A percentile compares a stretch with the other conserved stretches of the same genome.
phyloP scores from a whole-genome alignment of 2,329 filamentous ascomycete genomes.

The Kalmusia sp. region DNA sequence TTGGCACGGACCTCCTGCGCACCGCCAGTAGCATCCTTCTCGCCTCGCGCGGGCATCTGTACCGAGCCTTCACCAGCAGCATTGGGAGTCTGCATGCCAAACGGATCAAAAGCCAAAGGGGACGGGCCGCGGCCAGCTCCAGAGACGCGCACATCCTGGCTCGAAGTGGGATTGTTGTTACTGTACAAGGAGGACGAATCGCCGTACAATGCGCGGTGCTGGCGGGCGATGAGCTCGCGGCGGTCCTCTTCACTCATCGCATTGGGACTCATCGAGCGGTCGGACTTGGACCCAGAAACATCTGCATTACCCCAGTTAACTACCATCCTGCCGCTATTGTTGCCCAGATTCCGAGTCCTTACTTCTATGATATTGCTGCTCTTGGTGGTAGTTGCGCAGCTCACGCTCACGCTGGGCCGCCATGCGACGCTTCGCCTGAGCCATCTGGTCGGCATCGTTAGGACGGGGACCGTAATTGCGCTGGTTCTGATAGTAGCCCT shows the following conservation, averaged over 20 bases:
- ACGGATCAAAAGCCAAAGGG: conserved; percentile 79
- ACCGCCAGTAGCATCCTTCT: conserved; percentile 52
- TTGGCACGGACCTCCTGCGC: conserved; percentile 74
- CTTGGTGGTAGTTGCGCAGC: conserved; percentile 99
- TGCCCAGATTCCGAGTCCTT: conserved; percentile 80
- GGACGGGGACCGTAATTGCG: conserved; percentile 81
- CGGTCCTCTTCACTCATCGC: conserved; percentile 95
- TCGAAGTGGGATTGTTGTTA: conserved; percentile 68
- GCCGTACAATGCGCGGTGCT: conserved; percentile 93
- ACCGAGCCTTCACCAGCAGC: conserved; percentile 59
- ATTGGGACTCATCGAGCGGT: conserved; percentile 83
- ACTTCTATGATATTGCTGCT: conserved; percentile 99
- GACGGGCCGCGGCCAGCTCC: conserved; percentile 74
- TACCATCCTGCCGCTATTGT: conserved; percentile 54
- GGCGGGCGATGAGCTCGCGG: conserved; percentile 92
- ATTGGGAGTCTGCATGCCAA: conserved; percentile 61
- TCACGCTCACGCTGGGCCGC: conserved; percentile 98
- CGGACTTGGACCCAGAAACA: conserved; percentile 78
- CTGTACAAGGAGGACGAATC: conserved; percentile 73
- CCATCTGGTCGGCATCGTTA: conserved; percentile 96
- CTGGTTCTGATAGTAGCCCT: conserved; percentile 94
- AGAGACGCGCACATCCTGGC: conserved; percentile 69
- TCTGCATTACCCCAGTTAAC: conserved; percentile 70
- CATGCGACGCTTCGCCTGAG: conserved; percentile 99
- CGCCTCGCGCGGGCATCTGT: conserved; percentile 58